phyloP scores from a whole-genome alignment of 225 moss, liverwort and hornwort species.

The Thuidium tamariscinum region DNA sequence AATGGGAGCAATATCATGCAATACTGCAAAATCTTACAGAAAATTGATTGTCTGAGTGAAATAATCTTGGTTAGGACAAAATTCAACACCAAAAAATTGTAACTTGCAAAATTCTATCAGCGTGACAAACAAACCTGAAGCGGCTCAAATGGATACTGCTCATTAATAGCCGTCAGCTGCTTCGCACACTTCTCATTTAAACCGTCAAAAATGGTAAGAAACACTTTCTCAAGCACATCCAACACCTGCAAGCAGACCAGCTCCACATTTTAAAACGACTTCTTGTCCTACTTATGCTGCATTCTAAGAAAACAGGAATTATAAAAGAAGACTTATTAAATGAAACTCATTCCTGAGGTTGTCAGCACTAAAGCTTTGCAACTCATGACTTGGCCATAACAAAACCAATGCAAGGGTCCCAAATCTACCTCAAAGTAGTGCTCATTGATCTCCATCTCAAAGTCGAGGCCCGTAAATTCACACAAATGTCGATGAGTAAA shows the following conservation, averaged over 20 bases:
- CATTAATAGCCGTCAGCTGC: slow-evolving; percentile 58
- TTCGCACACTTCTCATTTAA: slow-evolving; percentile 43
- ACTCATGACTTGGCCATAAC: too few relatives aligned
- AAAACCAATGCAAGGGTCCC: neutral
- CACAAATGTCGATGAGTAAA: slow-evolving; percentile 91
- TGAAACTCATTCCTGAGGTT: neutral
- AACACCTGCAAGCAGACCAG: slow-evolving; percentile 20
- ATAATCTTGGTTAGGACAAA: too few relatives aligned
- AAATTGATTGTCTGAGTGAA: neutral
- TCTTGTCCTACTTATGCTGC: neutral
- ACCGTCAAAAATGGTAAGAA: slow-evolving; percentile 62
- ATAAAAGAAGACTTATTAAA: neutral
- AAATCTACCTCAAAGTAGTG: slow-evolving; percentile 80
- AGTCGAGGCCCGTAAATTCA: slow-evolving; percentile 94
- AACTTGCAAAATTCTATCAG: neutral
- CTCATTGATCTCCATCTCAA: slow-evolving; percentile 98
- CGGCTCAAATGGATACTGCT: slow-evolving; percentile 81
- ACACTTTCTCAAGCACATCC: slow-evolving; percentile 59
- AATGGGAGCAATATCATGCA: neutral
- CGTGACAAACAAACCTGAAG: slow-evolving; percentile 48
- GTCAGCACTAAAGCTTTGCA: neutral
- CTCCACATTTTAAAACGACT: neutral
- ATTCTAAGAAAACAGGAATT: too few relatives aligned
- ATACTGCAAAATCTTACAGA: neutral
- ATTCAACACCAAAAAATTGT: too few relatives aligned